These are phyloP conservation scores for barrel medic (Medicago truncatula) DNA, from an alignment of 306 rosid species.

Conservation along the genomic window DNA sequence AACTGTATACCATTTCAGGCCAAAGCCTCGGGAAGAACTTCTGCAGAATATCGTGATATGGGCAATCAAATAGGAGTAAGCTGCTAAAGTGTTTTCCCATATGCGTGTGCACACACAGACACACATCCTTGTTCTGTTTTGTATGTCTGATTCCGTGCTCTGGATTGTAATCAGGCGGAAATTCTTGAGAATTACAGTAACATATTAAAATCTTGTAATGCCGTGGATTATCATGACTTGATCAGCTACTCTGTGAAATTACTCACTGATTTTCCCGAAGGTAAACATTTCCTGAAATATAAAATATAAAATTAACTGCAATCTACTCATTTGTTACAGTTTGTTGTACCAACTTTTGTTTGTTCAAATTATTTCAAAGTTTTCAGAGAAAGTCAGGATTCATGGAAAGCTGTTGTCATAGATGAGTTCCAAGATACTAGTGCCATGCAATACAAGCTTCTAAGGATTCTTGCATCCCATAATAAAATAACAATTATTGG, in stretches of 20 bases:
- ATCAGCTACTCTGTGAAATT: conserved; percentile 90
- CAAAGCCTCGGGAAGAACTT: conserved; percentile 84
- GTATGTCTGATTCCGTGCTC: conserved; percentile 44
- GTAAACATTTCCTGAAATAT: conserved; percentile 50
- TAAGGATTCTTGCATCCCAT: conserved; percentile 73
- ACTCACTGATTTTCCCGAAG: conserved; percentile 84
- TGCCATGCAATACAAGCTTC: conserved; percentile 87
- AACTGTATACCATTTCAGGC: conserved; percentile 64
- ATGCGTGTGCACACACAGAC: conserved; percentile 26
- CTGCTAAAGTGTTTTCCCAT: conserved; percentile 42
- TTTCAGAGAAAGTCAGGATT: conserved; percentile 73
- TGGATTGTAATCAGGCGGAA: conserved; percentile 66
- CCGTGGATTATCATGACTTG: conserved; percentile 94
- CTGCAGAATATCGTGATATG: conserved; percentile 60
- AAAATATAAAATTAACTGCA: conserved; percentile 8
- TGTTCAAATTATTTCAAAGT: conserved; percentile 53
- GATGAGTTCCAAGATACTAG: conserved; percentile 99
- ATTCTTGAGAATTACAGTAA: conserved; percentile 77
- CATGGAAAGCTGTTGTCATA: conserved; percentile 85
- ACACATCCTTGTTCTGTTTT: conserved; percentile 28
- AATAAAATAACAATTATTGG: conserved; percentile 87
- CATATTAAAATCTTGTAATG: conserved; percentile 83
- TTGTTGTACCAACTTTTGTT: conserved; percentile 49
- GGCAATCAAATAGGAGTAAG: conserved; percentile 91
- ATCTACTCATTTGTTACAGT: conserved; percentile 36